Conservation (phyloP, 2,329 filamentous ascomycete genomes). For the Mycosphaerella arachidis region DNA sequence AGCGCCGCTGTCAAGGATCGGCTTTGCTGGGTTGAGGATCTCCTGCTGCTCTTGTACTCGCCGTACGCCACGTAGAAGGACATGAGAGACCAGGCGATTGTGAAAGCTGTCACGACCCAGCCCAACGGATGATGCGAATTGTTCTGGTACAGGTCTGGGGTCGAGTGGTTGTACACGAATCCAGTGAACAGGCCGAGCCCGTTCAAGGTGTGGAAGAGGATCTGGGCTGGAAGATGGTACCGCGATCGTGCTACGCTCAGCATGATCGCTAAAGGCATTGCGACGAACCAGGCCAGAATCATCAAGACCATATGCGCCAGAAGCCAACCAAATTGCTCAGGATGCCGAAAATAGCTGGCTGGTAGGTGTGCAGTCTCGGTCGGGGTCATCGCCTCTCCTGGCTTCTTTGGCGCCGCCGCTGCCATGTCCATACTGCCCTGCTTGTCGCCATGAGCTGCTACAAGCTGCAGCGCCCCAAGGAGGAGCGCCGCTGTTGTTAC, state of each 20-base stretch:
- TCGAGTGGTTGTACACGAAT: slow-evolving; percentile 71
- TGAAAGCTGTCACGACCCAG: slow-evolving; percentile 74
- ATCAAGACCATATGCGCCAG: slow-evolving; percentile 67
- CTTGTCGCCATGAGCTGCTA: slow-evolving; percentile 39
- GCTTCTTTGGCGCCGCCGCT: not conserved
- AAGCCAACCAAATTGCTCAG: slow-evolving; percentile 54
- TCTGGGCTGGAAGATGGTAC: slow-evolving; percentile 64
- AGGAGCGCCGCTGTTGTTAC: slow-evolving; percentile 35
- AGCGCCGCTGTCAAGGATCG: slow-evolving; percentile 9
- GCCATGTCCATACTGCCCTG: slow-evolving; percentile 28
- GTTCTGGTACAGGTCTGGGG: slow-evolving; percentile 78
- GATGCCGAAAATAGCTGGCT: slow-evolving; percentile 55
- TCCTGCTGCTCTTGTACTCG: slow-evolving; percentile 13
- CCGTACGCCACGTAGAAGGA: slow-evolving; percentile 58
- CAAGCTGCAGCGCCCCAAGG: slow-evolving; percentile 37
- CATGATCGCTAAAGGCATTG: slow-evolving; percentile 76
- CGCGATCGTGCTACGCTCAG: slow-evolving; percentile 76
- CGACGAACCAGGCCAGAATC: slow-evolving; percentile 65
- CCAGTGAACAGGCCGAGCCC: slow-evolving; percentile 60
- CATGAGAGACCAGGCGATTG: slow-evolving; percentile 65
- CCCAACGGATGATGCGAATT: slow-evolving; percentile 87
- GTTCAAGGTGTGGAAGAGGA: slow-evolving; percentile 47
- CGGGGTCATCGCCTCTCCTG: slow-evolving; percentile 29
- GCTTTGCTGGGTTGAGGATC: slow-evolving; percentile 6
- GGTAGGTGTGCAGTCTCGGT: slow-evolving; percentile 12